Evolutionary conservation across 164 flowering plant genomes (phyloP).

Genomic region (Sedum album): DNA sequence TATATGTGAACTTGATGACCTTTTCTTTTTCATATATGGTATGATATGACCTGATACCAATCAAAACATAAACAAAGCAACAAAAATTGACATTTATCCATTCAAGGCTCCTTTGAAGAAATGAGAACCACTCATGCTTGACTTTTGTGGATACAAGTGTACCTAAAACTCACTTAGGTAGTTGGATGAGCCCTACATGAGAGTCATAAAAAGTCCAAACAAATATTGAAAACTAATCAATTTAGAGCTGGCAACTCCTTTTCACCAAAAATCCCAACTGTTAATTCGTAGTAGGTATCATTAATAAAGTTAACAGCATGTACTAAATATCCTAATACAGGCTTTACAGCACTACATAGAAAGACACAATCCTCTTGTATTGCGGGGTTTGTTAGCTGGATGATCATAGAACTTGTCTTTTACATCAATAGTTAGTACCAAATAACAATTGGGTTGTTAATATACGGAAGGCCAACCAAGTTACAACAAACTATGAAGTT

Average conservation of each 20-base stretch:
- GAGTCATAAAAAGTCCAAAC: neutral
- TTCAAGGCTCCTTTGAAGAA: neutral
- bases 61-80: neutral
- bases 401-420: too few relatives aligned
- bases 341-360: neutral
- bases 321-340: neutral
- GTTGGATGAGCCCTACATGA: neutral
- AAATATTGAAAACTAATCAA: neutral
- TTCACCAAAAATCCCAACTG: constrained; percentile 6
- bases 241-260: neutral
- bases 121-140: constrained; percentile 5
- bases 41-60: neutral
- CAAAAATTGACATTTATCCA: neutral
- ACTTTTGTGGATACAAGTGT: neutral
- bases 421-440: neutral
- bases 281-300: neutral
- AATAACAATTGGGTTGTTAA: neutral
- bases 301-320: neutral
- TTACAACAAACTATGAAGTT: neutral
- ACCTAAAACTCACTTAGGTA: neutral
- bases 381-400: neutral
- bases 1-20: neutral
- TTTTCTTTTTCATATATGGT: neutral
- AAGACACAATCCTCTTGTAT: neutral
- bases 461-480: neutral